Evolutionary conservation across 257 asterid genomes (phyloP), one percentile per base, ranked within the genome.

Genomic region (Przewalskia tangutica): DNA sequence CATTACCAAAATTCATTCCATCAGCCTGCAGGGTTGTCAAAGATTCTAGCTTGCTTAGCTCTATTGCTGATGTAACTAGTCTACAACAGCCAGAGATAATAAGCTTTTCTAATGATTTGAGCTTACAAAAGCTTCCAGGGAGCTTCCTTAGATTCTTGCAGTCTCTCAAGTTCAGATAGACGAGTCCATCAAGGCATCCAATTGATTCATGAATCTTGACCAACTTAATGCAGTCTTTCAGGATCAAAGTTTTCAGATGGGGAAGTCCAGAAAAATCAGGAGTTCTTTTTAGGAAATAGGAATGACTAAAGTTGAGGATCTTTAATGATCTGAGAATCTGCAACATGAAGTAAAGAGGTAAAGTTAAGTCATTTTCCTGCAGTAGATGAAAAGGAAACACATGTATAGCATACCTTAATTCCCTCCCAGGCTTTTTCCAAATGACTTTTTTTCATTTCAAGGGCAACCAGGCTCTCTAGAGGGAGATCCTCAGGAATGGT

Each of bases 201-300:
- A 83, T 54, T 18, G 85, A 83, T 53, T 83, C 85, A 77, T 83
- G 85, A 55, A 83, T 38, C 70, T 78, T 55, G 46, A 40, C 46
- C 83, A 83, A 83, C 17, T 58, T 83, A n/a, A 77, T 77, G 56
- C 82, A 83, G 40, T 83, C 70, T 64, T 83, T 83, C 34, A 83
- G 59, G 20, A 83, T 50, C 48, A 83, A 55, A 3, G 42, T 83
- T 53, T 77, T 67, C 4, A 83, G 54, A 59, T 71, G 64, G 8
- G 84, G 84, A 48, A 71, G 60, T 42, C 81, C 81, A 4, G 63
- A 81, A 68, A 81, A 66, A 54, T 65, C 77, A 27, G 84, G 77
- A 65, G 64, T 81, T 55, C 13, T 7, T 51, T 44, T 55, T 36
- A 81, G 77, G 20, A 9, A 53, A 46, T 67, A 64, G 23, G 79